These are phyloP conservation scores for Candida easanensis DNA, from an alignment of 805 yeast species.

Conservation along the genomic window DNA sequence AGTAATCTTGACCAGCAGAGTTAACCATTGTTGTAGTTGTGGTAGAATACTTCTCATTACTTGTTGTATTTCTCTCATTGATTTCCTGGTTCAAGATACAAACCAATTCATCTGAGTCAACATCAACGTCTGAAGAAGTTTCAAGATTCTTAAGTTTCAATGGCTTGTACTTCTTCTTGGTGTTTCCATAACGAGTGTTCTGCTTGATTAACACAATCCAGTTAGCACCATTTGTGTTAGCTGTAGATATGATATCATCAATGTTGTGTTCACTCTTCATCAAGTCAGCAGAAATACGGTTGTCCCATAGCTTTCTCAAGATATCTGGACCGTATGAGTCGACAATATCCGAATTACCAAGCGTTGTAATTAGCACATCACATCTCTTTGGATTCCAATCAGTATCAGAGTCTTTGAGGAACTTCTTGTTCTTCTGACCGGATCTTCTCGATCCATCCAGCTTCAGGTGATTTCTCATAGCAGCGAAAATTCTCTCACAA, in stretches of 20 bases:
- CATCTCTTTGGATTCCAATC: constrained; percentile 65
- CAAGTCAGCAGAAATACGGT: constrained; percentile 77
- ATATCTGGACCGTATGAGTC: constrained; percentile 62
- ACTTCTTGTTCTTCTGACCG: constrained; percentile 32
- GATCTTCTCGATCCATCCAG: constrained; percentile 28
- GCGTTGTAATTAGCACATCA: constrained; percentile 76
- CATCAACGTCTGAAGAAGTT: constrained; percentile 63
- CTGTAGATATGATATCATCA: constrained; percentile 66
- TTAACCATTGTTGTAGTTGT: constrained; percentile 1
- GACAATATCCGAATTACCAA: constrained; percentile 49
- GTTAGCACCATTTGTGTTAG: constrained; percentile 66
- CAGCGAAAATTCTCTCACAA: constrained; percentile 58
- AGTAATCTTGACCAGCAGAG: constrained; percentile 21
- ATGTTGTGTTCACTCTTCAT: constrained; percentile 41
- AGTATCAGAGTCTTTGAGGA: constrained; percentile 32
- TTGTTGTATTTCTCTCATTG: constrained; percentile 2
- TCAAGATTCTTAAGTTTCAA: constrained; percentile 65
- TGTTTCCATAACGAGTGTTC: constrained; percentile 21
- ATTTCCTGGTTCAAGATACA: constrained; percentile 36
- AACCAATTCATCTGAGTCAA: constrained; percentile 66
- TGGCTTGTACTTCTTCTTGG: constrained; percentile 66
- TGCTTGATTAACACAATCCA: constrained; percentile 80
- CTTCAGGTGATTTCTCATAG: constrained; percentile 47
- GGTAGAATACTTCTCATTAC: not conserved
- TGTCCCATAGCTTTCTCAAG: constrained; percentile 65